These are phyloP conservation scores for Eucalyptus lansdowneana DNA, from an alignment of 345 rosid species.

Conservation along the genomic window DNA sequence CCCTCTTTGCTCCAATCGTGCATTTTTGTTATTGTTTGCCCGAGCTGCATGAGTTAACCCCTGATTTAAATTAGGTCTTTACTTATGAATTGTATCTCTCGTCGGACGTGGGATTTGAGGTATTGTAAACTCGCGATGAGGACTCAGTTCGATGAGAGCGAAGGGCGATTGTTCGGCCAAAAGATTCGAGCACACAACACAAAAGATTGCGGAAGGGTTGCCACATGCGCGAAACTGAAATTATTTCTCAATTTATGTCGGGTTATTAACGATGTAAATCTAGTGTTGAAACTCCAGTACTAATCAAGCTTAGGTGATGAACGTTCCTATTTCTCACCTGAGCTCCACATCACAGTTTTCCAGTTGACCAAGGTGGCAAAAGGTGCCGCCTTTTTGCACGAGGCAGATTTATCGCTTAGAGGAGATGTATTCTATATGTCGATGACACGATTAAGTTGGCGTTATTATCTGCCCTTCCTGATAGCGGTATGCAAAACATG, in stretches of 20 bases:
- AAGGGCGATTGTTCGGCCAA: neutral
- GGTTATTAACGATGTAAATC: neutral
- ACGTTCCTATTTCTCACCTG: neutral
- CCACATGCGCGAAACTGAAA: neutral
- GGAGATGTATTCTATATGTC: too few relatives aligned
- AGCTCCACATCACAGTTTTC: neutral
- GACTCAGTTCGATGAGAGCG: neutral
- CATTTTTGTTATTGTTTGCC: neutral
- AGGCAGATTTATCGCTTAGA: neutral
- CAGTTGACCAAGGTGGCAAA: neutral
- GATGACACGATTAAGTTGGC: too few relatives aligned
- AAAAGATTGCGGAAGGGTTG: neutral
- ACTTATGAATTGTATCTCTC: neutral
- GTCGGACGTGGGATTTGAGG: neutral
- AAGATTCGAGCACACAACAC: neutral
- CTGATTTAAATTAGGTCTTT: neutral
- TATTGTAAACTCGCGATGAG: neutral
- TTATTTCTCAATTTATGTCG: neutral
- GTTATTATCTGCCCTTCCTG: too few relatives aligned
- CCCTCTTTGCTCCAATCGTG: neutral
- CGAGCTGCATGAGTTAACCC: neutral
- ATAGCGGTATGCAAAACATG: too few relatives aligned
- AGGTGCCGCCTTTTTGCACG: neutral
- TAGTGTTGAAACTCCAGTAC: neutral
- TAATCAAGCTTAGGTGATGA: neutral